Percentiles rank a stretch among this genome's conserved stretches.
Evolutionary conservation across 2,329 filamentous ascomycete genomes (phyloP).

Genomic region (Chaetomium sp.): DNA sequence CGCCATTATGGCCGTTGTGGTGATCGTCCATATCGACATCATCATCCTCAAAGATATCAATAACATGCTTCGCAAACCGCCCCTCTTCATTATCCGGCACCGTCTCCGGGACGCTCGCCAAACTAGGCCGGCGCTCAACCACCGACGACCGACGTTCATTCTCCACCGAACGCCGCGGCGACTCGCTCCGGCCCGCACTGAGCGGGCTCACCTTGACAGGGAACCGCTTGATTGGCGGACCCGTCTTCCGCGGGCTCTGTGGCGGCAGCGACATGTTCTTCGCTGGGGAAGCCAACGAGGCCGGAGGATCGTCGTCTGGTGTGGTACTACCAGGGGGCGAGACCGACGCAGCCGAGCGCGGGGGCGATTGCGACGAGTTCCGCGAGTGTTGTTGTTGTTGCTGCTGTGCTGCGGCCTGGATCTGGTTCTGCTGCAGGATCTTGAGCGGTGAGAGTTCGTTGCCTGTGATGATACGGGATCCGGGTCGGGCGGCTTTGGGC

Average conservation of each 20-base stretch:
- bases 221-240: conserved; percentile 49
- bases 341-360: no score
- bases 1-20: neutral
- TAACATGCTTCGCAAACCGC: conserved; percentile 43
- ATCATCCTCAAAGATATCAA: conserved; percentile 58
- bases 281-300: conserved; percentile 18
- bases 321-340: no score
- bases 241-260: conserved; percentile 41
- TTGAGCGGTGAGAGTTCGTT: conserved; percentile 52
- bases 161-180: conserved; percentile 12
- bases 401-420: neutral
- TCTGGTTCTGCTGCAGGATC: conserved; percentile 37
- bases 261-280: conserved; percentile 29
- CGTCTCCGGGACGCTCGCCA: conserved; percentile 43
- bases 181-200: conserved; percentile 16
- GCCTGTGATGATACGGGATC: conserved; percentile 52
- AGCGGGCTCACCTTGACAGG: conserved; percentile 49
- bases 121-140: conserved; percentile 28
- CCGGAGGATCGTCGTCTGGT: no score
- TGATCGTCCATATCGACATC: conserved; percentile 25
- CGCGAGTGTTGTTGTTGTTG: no score
- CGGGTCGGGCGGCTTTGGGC: conserved; percentile 37
- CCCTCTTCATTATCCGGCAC: conserved; percentile 47
- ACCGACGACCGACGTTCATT: conserved; percentile 8
- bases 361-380: no score